Evolutionary conservation across 1,284 basidiomycete species (phyloP).

Genomic region (Meira nashicola): DNA sequence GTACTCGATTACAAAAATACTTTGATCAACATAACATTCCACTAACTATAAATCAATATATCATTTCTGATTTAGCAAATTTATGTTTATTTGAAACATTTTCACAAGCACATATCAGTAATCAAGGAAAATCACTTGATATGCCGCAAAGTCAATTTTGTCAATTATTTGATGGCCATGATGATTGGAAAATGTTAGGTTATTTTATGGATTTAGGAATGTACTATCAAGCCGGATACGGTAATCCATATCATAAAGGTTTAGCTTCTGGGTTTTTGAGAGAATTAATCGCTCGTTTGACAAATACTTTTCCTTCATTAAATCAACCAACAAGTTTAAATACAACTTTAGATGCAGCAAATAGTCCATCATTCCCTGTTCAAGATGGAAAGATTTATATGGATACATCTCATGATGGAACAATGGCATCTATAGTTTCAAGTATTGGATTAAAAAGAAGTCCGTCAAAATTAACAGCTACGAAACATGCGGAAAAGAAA

Average conservation of each 20-base stretch:
- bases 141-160: slow-evolving; percentile 17
- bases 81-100: slow-evolving; percentile 23
- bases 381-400: slow-evolving; percentile 13
- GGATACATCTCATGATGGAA: slow-evolving; percentile 24
- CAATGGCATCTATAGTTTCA: too few relatives aligned
- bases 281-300: slow-evolving; percentile 20
- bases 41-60: slow-evolving; percentile 13
- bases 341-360: slow-evolving; percentile 16
- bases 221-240: slow-evolving; percentile 21
- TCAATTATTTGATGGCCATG: slow-evolving; percentile 12
- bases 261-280: slow-evolving; percentile 17
- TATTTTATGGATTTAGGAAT: slow-evolving; percentile 21
- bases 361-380: slow-evolving; percentile 15
- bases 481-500: slow-evolving; percentile 8
- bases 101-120: slow-evolving; percentile 11
- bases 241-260: slow-evolving; percentile 18
- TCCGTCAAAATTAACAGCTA: slow-evolving; percentile 5
- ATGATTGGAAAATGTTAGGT: slow-evolving; percentile 19
- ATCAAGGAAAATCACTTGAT: slow-evolving; percentile 14
- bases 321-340: slow-evolving; percentile 19
- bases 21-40: neutral
- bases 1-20: slow-evolving; percentile 10
- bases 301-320: slow-evolving; percentile 3
- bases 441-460: too few relatives aligned
- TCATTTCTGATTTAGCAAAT: slow-evolving; percentile 15